Evolutionary conservation across 208 protist genomes (phyloP).

Genomic region (Zelonia costaricensis): DNA sequence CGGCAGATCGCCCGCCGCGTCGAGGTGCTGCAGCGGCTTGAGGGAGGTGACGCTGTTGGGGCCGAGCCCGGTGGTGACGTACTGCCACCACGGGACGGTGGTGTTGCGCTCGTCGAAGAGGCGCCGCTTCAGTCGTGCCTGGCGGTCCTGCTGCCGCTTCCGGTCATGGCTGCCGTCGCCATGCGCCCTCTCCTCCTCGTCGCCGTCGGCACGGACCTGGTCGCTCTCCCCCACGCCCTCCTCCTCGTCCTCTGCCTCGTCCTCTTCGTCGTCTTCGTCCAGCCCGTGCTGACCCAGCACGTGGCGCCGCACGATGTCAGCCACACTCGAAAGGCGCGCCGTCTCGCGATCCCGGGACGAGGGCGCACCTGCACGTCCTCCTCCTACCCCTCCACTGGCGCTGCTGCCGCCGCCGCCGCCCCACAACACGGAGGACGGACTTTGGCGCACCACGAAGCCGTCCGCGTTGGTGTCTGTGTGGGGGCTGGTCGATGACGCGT

Average conservation of each 20-base stretch:
- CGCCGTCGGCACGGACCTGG: neutral
- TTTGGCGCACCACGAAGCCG: neutral
- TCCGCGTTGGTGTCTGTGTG: neutral
- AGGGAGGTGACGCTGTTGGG: constrained; percentile 47
- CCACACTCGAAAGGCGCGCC: constrained; percentile 1
- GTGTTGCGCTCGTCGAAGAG: constrained; percentile 56
- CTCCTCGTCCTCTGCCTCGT: neutral
- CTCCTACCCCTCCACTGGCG: too few relatives aligned
- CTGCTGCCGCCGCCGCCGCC: neutral
- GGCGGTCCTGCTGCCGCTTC: too few relatives aligned
- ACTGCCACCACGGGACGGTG: constrained; percentile 79
- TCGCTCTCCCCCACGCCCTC: too few relatives aligned
- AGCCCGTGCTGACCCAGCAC: constrained; percentile 12
- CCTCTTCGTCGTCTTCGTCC: constrained; percentile 19
- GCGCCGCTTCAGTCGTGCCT: constrained; percentile 7
- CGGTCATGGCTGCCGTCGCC: neutral
- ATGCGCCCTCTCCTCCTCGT: neutral
- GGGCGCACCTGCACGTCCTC: neutral
- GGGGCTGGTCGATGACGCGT: constrained; percentile 6
- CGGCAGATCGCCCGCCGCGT: constrained; percentile 48
- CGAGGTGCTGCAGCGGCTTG: constrained; percentile 50
- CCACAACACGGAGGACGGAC: neutral
- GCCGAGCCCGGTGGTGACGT: constrained; percentile 73
- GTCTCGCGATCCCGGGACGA: neutral
- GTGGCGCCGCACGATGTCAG: constrained; percentile 9